A percentile compares a stretch with the other conserved stretches of the same genome.
Evolutionary conservation across 176 grass and related monocot species (phyloP).

Genomic region (Poa annua): DNA sequence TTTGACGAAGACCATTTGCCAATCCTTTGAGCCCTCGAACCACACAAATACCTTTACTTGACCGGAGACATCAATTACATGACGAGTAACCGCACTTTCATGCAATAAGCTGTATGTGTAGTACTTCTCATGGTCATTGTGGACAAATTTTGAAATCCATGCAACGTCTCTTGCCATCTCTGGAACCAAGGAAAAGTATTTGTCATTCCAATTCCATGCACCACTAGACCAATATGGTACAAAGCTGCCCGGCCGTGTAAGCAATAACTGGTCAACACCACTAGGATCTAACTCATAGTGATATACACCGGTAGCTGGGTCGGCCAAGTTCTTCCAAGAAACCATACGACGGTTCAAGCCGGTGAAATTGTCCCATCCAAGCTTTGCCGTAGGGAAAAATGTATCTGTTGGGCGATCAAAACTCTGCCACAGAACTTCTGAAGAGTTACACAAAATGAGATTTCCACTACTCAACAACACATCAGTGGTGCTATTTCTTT

Average conservation of each 20-base stretch:
- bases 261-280: neutral
- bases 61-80: constrained; percentile 37
- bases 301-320: constrained; percentile 50
- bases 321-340: constrained; percentile 40
- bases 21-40: constrained; percentile 21
- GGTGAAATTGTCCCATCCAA: constrained; percentile 53
- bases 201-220: constrained; percentile 64
- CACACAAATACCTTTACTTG: constrained; percentile 15
- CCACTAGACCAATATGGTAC: constrained; percentile 42
- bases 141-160: constrained; percentile 27
- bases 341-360: constrained; percentile 28
- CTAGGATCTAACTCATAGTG: constrained; percentile 7
- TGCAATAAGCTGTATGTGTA: constrained; percentile 12
- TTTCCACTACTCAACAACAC: constrained; percentile 48
- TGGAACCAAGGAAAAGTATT: constrained; percentile 37
- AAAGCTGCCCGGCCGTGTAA: constrained; percentile 15
- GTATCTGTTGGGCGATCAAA: constrained; percentile 63
- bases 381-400: constrained; percentile 34
- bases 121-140: constrained; percentile 23
- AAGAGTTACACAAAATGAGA: constrained; percentile 41
- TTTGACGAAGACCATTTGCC: constrained; percentile 5
- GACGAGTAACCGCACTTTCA: neutral
- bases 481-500: constrained; percentile 21
- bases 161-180: constrained; percentile 27
- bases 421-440: constrained; percentile 62